A percentile compares a stretch with the other conserved stretches of the same genome.
Evolutionary conservation across 768 basidiomycete genomes (phyloP).

Genomic region (Tricholoma bakamatsutake): DNA sequence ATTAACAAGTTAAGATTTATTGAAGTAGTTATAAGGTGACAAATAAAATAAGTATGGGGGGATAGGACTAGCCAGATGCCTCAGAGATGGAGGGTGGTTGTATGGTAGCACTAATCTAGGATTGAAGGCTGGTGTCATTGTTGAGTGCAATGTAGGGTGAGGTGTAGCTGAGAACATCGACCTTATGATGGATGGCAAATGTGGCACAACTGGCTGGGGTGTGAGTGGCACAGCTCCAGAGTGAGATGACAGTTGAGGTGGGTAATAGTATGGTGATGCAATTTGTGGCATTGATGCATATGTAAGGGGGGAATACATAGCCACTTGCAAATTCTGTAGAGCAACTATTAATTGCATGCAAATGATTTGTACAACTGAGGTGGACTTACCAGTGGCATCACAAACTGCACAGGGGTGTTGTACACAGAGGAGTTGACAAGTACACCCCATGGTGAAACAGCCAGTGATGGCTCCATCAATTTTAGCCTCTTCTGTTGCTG

Average conservation of each 20-base stretch:
- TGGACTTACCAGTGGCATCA: background rate
- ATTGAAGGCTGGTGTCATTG: background rate
- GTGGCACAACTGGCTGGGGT: slow-evolving; percentile 8
- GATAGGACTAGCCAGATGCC: background rate
- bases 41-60: background rate
- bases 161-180: background rate
- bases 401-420: background rate
- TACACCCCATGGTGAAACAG: background rate
- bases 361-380: background rate
- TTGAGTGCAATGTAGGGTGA: background rate
- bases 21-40: background rate
- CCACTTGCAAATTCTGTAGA: background rate
- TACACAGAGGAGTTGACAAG: background rate
- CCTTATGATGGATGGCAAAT: slow-evolving; percentile 9
- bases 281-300: background rate
- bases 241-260: background rate
- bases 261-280: background rate
- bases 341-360: background rate
- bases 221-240: background rate
- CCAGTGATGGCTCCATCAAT: background rate
- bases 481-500: background rate
- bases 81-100: background rate
- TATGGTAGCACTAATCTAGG: background rate
- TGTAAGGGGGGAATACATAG: background rate
- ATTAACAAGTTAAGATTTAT: background rate